A percentile compares a stretch with the other conserved stretches of the same genome.
phyloP scores from a whole-genome alignment of 2,329 filamentous ascomycete genomes.

The Clonostachys byssicola region DNA sequence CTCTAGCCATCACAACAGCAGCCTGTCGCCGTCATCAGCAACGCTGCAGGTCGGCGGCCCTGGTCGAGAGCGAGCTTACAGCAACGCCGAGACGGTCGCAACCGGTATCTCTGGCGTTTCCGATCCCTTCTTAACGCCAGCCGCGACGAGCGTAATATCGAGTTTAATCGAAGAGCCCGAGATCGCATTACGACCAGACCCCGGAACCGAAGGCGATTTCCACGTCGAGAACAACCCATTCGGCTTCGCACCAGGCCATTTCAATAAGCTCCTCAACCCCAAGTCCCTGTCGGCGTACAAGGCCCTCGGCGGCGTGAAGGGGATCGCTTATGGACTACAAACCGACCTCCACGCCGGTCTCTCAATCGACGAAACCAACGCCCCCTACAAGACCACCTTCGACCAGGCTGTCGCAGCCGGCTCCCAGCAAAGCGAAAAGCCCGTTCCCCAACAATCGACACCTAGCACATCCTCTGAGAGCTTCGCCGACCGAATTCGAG shows the following conservation, averaged over 20 bases:
- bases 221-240: slow-evolving; percentile 73
- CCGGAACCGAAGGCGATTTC: slow-evolving; percentile 69
- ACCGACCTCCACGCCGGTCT: slow-evolving; percentile 67
- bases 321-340: slow-evolving; percentile 71
- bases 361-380: slow-evolving; percentile 64
- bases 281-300: slow-evolving; percentile 78
- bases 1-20: too few species aligned
- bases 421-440: neutral
- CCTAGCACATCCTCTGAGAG: neutral
- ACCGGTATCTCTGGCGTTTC: slow-evolving; percentile 5
- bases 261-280: slow-evolving; percentile 80
- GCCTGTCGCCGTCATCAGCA: too few species aligned
- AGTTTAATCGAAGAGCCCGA: slow-evolving; percentile 3
- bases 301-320: slow-evolving; percentile 68
- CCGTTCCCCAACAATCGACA: neutral
- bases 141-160: slow-evolving; percentile 1
- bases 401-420: slow-evolving; percentile 1
- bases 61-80: slow-evolving; percentile 3
- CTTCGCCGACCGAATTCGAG: slow-evolving; percentile 46
- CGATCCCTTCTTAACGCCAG: slow-evolving; percentile 10
- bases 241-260: slow-evolving; percentile 76
- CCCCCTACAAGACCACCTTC: slow-evolving; percentile 21
- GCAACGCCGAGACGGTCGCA: slow-evolving; percentile 4
- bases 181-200: slow-evolving; percentile 63
- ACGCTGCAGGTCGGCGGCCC: too few species aligned